These are phyloP conservation scores for Parascedosporium putredinis DNA, from an alignment of 2,329 filamentous ascomycete species.

Conservation along the genomic window DNA sequence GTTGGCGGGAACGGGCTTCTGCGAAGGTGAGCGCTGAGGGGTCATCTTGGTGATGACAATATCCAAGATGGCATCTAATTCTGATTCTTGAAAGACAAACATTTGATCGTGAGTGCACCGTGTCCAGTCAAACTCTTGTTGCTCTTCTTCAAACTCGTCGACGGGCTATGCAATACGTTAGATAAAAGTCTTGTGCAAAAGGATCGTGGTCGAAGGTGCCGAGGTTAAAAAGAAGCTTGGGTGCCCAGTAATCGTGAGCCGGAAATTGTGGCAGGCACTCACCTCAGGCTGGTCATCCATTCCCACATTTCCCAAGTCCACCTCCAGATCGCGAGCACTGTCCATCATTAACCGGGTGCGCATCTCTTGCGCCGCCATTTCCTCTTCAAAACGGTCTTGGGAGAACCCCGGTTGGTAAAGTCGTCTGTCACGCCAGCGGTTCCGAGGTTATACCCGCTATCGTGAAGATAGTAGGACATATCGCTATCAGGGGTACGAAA, in stretches of 20 bases:
- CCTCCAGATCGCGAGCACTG: conserved; percentile 90
- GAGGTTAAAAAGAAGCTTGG: no score
- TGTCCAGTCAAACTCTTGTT: conserved; percentile 93
- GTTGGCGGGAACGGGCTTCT: conserved; percentile 95
- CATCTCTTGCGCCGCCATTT: conserved; percentile 93
- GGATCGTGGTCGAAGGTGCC: neutral
- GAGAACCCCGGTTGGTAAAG: conserved; percentile 85
- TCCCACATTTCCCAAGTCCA: conserved; percentile 89
- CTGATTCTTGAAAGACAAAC: conserved; percentile 97
- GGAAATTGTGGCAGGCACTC: conserved; percentile 17
- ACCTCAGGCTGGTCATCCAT: conserved; percentile 94
- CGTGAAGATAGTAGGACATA: conserved; percentile 88
- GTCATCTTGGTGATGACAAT: conserved; percentile 98
- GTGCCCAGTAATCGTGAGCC: no score
- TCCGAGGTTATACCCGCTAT: conserved; percentile 85
- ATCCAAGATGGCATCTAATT: conserved; percentile 83
- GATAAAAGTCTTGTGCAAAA: conserved; percentile 3
- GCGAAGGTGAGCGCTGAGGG: conserved; percentile 86
- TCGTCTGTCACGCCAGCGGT: conserved; percentile 73
- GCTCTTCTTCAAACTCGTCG: conserved; percentile 78
- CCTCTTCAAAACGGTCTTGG: conserved; percentile 91
- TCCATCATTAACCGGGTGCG: conserved; percentile 98
- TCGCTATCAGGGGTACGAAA: conserved; percentile 94
- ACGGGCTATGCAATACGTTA: conserved; percentile 37
- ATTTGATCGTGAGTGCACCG: conserved; percentile 94